Evolutionary conservation across 2,329 filamentous ascomycete genomes (phyloP).

Genomic region (Colletotrichum camelliae): DNA sequence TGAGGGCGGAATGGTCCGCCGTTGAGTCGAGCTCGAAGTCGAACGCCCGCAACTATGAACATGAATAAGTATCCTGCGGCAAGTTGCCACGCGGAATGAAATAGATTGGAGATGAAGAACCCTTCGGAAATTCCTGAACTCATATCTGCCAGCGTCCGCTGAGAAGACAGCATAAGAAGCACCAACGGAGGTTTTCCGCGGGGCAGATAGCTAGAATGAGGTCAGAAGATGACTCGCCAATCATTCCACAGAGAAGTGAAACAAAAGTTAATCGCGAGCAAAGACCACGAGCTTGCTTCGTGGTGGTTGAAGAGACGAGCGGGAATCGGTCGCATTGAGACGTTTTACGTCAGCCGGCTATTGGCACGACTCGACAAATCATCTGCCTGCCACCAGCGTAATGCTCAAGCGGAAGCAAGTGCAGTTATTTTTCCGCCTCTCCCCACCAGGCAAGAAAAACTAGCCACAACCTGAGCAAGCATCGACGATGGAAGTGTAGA

Average conservation of each 20-base stretch:
- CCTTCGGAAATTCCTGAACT: background rate
- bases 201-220: background rate
- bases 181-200: background rate
- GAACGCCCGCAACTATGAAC: background rate
- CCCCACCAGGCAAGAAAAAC: background rate
- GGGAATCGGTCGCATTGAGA: background rate
- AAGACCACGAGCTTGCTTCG: background rate
- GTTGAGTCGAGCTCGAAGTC: background rate
- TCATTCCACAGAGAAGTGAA: background rate
- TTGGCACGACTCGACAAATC: background rate
- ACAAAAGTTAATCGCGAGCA: background rate
- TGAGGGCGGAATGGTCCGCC: background rate
- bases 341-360: background rate
- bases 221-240: background rate
- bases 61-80: background rate
- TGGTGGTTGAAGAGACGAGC: background rate
- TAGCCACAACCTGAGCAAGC: background rate
- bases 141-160: background rate
- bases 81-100: background rate
- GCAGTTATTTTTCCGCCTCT: background rate
- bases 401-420: background rate
- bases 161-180: background rate
- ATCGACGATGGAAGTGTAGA: background rate
- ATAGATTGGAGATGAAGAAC: background rate
- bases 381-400: background rate